Evolutionary conservation across 2,329 filamentous ascomycete genomes (phyloP), one percentile per base, ranked within the genome.

Genomic region (Aspergillus aculeatinus): DNA sequence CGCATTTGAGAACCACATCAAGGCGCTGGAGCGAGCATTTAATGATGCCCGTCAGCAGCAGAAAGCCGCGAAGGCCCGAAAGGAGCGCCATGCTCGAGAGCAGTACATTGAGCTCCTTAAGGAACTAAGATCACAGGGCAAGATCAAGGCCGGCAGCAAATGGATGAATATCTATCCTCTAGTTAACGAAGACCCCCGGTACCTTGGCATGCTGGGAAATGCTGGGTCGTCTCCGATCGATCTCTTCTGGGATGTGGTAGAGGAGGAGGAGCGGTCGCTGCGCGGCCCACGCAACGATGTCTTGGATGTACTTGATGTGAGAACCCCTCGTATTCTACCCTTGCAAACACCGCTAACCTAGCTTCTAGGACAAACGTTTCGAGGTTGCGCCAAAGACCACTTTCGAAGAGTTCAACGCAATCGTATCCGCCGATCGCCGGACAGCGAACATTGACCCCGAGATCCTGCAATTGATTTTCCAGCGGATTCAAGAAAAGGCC

Each of bases 1-100:
- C 71, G 90, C 90, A 61, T 99, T 98, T 76, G 92, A 98, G 79
- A 92, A 90, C 71, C 94, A 98, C 73, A 95, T 98, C 81, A 96
- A 96, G 78, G 85, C 88, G 60, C 83, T 98, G 65, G 95, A 99
- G 77, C 89, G 92, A 63, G 87, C 87, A 55, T 93, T 96, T 80
- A 98, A 98, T 76, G 92, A 97, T 73, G 86, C 88, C 51, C 89
- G 91, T 64, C 95, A 99, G 77, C 87, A 91, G 67, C 88, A 95
- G 70, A 96, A 96, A 80, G 89, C 88, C 62, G 84, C 85, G 68
- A 94, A 90, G 76, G 85, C 87, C 58, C 88, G 95, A 61, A 85
- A 88, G 66, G 92, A 97, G 74, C 91, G 95, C 64, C 90, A 92
- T 78, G 89, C 89, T 67, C 88, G 95, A 63, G 95, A 99, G 73